Percentiles rank a stretch among this genome's conserved stretches.
Conservation (phyloP, 2,329 filamentous ascomycete species). For the Albifimbria verrucaria region DNA sequence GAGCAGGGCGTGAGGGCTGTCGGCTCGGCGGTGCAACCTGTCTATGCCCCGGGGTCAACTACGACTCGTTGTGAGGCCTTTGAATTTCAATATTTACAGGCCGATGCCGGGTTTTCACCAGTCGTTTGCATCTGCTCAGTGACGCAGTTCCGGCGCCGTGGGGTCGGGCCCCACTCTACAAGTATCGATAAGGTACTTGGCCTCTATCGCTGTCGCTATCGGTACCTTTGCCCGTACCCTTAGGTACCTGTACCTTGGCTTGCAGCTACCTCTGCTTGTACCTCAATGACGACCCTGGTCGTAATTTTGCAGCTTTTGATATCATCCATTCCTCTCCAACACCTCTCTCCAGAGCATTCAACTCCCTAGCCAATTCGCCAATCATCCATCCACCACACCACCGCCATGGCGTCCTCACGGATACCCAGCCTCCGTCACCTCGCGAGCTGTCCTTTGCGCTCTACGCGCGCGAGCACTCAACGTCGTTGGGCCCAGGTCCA, state of each 20-base stretch:
- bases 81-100: background rate
- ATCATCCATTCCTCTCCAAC: conserved; percentile 6
- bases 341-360: no score
- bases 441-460: conserved; percentile 26
- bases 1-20: no score
- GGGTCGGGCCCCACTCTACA: background rate
- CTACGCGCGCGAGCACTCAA: conserved; percentile 48
- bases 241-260: background rate
- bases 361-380: no score
- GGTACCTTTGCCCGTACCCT: conserved; percentile 7
- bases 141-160: background rate
- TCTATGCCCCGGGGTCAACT: no score
- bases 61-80: no score
- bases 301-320: conserved; percentile 6
- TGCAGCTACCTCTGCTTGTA: background rate
- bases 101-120: background rate
- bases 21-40: no score
- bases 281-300: background rate
- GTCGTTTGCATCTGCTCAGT: background rate
- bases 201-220: conserved; percentile 10
- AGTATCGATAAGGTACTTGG: conserved; percentile 9
- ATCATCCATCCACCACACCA: no score
- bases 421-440: conserved; percentile 47
- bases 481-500: conserved; percentile 88
- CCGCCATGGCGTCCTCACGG: conserved; percentile 48